These are phyloP conservation scores for Kuraishia piskuri DNA, from an alignment of 805 yeast species.

Conservation along the genomic window DNA sequence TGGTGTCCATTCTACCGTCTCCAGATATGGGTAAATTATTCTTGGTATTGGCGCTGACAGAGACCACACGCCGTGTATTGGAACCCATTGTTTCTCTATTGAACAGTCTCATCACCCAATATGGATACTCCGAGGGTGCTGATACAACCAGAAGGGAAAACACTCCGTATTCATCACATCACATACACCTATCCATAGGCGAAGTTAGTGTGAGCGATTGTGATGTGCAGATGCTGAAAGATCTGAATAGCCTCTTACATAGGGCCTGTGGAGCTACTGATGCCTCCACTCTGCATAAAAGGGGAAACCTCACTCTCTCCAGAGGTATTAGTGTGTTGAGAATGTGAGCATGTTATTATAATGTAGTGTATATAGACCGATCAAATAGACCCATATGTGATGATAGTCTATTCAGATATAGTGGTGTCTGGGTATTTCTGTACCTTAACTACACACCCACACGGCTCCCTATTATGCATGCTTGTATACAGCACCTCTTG, in stretches of 20 bases:
- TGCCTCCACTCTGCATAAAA: background rate
- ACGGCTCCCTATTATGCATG: too few species aligned
- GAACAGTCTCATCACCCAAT: background rate
- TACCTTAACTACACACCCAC: too few species aligned
- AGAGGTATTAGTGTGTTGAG: background rate
- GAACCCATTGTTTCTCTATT: background rate
- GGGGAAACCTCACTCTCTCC: background rate
- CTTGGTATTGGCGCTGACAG: conserved; percentile 14
- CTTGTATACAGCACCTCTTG: too few species aligned
- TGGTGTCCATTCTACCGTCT: background rate
- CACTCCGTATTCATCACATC: background rate
- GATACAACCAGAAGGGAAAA: background rate
- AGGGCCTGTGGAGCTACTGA: too few species aligned
- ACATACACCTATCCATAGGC: background rate
- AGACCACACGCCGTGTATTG: conserved; percentile 24
- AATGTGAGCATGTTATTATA: background rate
- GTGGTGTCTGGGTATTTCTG: too few species aligned
- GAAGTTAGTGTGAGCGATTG: background rate
- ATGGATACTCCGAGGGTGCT: background rate
- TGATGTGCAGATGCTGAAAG: background rate
- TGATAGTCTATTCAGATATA: too few species aligned
- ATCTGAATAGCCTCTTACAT: too few species aligned
- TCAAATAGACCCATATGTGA: too few species aligned
- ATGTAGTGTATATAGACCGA: background rate
- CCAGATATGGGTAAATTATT: conserved; percentile 1